phyloP scores from a whole-genome alignment of 768 basidiomycete species.

The Fomitopsis serialis region DNA sequence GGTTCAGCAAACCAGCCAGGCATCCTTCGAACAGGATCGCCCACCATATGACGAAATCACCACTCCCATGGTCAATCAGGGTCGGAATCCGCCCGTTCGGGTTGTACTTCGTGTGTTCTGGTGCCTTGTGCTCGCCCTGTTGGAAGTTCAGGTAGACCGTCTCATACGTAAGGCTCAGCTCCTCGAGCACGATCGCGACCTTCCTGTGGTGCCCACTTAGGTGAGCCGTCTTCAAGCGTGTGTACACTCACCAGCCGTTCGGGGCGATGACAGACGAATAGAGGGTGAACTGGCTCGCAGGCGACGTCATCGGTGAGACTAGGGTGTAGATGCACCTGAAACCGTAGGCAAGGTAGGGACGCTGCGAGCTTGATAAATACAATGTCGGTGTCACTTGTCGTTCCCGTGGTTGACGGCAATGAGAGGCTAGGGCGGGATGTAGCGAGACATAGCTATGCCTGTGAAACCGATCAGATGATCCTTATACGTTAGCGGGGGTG shows the following conservation, averaged over 20 bases:
- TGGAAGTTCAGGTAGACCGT: constrained; percentile 20
- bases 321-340: too few relatives aligned
- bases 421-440: too few relatives aligned
- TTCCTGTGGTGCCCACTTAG: constrained; percentile 15
- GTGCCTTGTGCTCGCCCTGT: constrained; percentile 20
- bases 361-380: too few relatives aligned
- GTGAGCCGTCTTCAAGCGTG: neutral
- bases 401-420: too few relatives aligned
- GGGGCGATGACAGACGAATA: constrained; percentile 17
- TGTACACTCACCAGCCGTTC: constrained; percentile 18
- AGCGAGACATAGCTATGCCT: too few relatives aligned
- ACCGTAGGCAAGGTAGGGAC: too few relatives aligned
- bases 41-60: constrained; percentile 26
- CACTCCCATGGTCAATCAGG: constrained; percentile 26
- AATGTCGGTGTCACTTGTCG: too few relatives aligned
- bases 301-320: too few relatives aligned
- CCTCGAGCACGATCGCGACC: constrained; percentile 20
- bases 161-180: constrained; percentile 23
- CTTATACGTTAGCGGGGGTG: too few relatives aligned
- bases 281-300: constrained; percentile 25
- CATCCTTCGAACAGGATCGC: neutral
- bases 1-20: too few relatives aligned
- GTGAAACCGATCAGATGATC: too few relatives aligned
- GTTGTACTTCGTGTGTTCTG: constrained; percentile 22
- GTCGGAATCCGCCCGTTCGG: constrained; percentile 34